Evolutionary conservation across 352 stramenopile species (phyloP), one percentile per base, ranked within the genome.

Genomic region (Elongisporangium undulatum): DNA sequence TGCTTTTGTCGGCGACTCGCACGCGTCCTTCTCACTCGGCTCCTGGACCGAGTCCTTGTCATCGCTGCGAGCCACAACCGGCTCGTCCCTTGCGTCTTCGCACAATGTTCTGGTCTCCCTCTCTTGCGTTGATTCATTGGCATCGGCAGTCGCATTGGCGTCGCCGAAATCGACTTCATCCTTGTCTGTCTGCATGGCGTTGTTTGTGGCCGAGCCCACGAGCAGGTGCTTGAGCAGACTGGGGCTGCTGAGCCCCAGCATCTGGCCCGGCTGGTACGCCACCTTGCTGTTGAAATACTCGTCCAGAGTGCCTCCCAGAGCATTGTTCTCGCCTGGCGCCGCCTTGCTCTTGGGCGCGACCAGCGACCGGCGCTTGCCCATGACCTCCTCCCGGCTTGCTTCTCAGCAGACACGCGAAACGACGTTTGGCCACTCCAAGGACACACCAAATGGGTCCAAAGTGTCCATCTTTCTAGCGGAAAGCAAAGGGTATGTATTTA

Each of bases 131-230:
- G 29, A 49, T 41, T 51, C 3, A 51, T 45, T 3, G 56, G 12
- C 39, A 49, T 56, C 13, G 26, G 24, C 51, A 54, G 24, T 19
- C 39, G 10, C 34, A 41, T 51, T 49, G 7, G 45, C 41, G 3
- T 55, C 19, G 2, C 54, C n/a, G 9, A 58, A 50, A 15, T 61
- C 29, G 10, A 45, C 61, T 6, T 67, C 51, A 9, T 62, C 45
- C 23, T 68, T 72, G 59, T 87, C 72, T 55, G 77, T 67, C 38
- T 67, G 62, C 76, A 89, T 83, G 22, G 79, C 76, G 55, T 85
- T 72, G 74, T 82, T 72, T 10, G 64, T 71, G 2, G 66, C 58
- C 26, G 71, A 66, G 15, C 69, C 77, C 17, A 79, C 78, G 50
- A 89, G 74, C 63, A 89, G 58, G 56, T 89, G 79, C 59, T 82